Base-by-base conservation (phyloP, 2,329 filamentous ascomycete species). In the Cercospora nicotianae region DNA sequence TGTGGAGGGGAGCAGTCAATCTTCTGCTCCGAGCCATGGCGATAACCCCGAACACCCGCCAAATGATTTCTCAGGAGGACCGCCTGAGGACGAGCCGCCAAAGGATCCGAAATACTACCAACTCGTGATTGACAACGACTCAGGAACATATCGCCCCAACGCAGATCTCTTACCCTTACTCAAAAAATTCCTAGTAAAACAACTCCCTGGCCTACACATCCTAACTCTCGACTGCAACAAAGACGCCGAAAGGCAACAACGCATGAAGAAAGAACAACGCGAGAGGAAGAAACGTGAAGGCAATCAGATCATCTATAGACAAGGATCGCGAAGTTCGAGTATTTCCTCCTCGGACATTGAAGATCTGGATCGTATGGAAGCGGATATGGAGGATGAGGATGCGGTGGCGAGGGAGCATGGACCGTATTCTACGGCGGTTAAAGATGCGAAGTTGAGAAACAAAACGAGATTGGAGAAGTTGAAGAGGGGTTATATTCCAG, bases 91-190 rank as follows among this genome's bases (percentile, higher is more conserved):
- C 2, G 80, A 82, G 3, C 77, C 83, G 2, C 84, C 84, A 3
- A 83, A 78, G 5, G 85, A 89, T 63, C 87, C 87, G 0, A 74
- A 77, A 4, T 80, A 87, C 76, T 98, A 97, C 78, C 91, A 96
- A 77, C 86, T 98, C 8, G 84, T 95, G 71, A 97, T 98, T 76
- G 94, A 98, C 82, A 98, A 98, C 75, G 94, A 97, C 79, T 93
- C 90, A 64, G 94, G 94, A 10, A 98, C 94, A 0, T 98, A 98
- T 79, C 87, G 94, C 0, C 94, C 94, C 0, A 93, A 96, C 76
- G 90, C 91, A 65, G 85, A 89, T 10, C 84, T 92, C 9, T 85
- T 98, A 1, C 91, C 91, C 0, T 78, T 89, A 0, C 83, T 98
- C 1, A 88, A 90, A 63, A 76, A 83, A 10, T 96, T 93, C 76